Evolutionary conservation across 176 grass and related monocot genomes (phyloP).

Genomic region (Saccharum officinarum): DNA sequence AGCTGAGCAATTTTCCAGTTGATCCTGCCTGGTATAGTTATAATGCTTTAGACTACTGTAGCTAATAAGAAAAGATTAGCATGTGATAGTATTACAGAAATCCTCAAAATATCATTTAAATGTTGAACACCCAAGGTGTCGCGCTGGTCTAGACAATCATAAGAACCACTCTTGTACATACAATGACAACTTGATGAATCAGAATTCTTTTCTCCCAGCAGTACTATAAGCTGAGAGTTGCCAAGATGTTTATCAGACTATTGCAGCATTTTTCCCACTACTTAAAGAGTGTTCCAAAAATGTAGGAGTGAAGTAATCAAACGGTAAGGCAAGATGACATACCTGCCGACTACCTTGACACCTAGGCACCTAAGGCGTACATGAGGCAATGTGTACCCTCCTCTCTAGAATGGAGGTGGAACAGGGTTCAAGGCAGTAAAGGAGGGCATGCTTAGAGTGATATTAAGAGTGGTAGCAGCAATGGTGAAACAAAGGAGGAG

Average conservation of each 20-base stretch:
- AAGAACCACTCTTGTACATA: not conserved
- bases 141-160: not conserved
- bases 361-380: not conserved
- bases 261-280: not conserved
- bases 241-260: not conserved
- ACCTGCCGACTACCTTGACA: not conserved
- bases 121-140: not conserved
- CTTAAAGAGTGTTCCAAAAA: not conserved
- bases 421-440: not conserved
- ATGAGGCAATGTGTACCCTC: not conserved
- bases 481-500: too few relatives aligned
- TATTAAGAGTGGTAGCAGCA: not conserved
- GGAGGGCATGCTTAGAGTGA: not conserved
- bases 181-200: not conserved
- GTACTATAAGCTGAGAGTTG: not conserved
- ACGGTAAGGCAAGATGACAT: not conserved
- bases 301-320: not conserved
- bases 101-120: not conserved
- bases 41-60: constrained; percentile 27
- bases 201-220: not conserved
- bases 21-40: constrained; percentile 61
- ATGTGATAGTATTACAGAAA: not conserved
- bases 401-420: not conserved
- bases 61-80: constrained; percentile 7
- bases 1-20: constrained; percentile 65